Evolutionary conservation across 2,329 filamentous ascomycete genomes (phyloP).

Genomic region (Neoascochyta sp.): DNA sequence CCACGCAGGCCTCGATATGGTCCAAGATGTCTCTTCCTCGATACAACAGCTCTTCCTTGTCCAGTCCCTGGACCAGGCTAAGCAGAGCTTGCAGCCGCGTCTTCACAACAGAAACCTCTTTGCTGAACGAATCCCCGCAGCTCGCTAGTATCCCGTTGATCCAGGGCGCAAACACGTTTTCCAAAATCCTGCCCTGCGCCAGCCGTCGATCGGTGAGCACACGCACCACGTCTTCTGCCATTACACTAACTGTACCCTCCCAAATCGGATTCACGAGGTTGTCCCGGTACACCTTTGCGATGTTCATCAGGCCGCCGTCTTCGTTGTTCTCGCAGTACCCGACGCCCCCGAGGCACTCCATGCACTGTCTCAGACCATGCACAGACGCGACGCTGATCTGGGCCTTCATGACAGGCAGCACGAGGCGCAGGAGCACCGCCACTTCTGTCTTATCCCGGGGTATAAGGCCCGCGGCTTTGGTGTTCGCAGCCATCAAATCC

Average conservation of each 20-base stretch:
- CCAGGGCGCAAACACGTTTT: slow-evolving; percentile 20
- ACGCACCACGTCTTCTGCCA: slow-evolving; percentile 53
- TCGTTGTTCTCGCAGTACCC: slow-evolving; percentile 63
- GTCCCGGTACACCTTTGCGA: slow-evolving; percentile 64
- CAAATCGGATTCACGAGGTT: slow-evolving; percentile 63
- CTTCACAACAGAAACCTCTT: slow-evolving; percentile 10
- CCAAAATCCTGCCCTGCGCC: slow-evolving; percentile 20
- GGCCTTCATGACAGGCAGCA: slow-evolving; percentile 26
- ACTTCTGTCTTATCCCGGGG: slow-evolving; percentile 15
- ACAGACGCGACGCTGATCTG: slow-evolving; percentile 30
- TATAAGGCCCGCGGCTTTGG: slow-evolving; percentile 20
- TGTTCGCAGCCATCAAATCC: slow-evolving; percentile 18
- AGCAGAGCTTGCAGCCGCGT: slow-evolving; percentile 10
- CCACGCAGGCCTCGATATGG: slow-evolving; percentile 36
- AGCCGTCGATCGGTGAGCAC: slow-evolving; percentile 39
- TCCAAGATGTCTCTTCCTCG: slow-evolving; percentile 23
- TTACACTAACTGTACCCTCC: slow-evolving; percentile 70
- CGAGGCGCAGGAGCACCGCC: slow-evolving; percentile 16
- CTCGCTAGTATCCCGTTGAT: slow-evolving; percentile 7
- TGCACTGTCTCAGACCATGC: slow-evolving; percentile 52
- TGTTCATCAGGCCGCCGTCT: slow-evolving; percentile 56
- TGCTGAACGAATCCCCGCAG: slow-evolving; percentile 6
- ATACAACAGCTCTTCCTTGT: slow-evolving; percentile 24
- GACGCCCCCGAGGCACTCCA: slow-evolving; percentile 64
- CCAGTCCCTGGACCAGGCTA: slow-evolving; percentile 3